Base-by-base conservation (phyloP, 1,284 basidiomycete genomes). In the Ganoderma multipileum region DNA sequence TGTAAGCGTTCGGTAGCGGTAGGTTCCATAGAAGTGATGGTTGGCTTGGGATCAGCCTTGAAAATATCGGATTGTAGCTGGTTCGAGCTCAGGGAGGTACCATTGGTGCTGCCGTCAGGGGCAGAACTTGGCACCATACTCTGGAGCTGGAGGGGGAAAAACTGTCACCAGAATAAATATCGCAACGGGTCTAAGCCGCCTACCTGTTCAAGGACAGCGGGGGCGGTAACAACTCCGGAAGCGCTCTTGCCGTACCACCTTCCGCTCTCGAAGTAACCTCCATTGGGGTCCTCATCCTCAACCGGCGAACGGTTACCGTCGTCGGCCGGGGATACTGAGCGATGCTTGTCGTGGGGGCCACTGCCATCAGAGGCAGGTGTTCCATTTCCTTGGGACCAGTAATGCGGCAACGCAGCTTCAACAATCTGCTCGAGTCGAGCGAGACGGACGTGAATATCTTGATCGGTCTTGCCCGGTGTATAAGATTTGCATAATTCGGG, bases 221-320 rank as follows among this genome's bases (percentile, higher is more conserved):
- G 89, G 39, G 92, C 90, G 54, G 92, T 91, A 71, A 95, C 85
- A 74, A 91, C 92, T 33, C 91, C 91, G 1, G 90, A 91, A 20
- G 91, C 92, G 76, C 90, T 92, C 74, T 88, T 90, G n/a, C 93
- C 92, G 73, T 89, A 94, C 93, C 93, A 94, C 77, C 89, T 91
- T 33, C 93, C 93, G 75, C 89, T 91, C 76, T 94, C 91, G 75
- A 94, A 91, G 38, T 87, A 87, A n/a, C 92, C 92, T 62, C 87
- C 88, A 70, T 84, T 87, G 2, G 89, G 86, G 73, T 93, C 92
- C 68, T 91, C 89, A 64, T 92, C 92, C 64, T 93, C 92, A 4
- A 85, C 82, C 72, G 89, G 86, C 16, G 92, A 93, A 62, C 84
- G 86, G 66, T 79, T 83, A 66, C 92, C 90, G 67, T 92, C 91